Conservation (phyloP, 345 rosid species). For the Conringia planisiliqua region DNA sequence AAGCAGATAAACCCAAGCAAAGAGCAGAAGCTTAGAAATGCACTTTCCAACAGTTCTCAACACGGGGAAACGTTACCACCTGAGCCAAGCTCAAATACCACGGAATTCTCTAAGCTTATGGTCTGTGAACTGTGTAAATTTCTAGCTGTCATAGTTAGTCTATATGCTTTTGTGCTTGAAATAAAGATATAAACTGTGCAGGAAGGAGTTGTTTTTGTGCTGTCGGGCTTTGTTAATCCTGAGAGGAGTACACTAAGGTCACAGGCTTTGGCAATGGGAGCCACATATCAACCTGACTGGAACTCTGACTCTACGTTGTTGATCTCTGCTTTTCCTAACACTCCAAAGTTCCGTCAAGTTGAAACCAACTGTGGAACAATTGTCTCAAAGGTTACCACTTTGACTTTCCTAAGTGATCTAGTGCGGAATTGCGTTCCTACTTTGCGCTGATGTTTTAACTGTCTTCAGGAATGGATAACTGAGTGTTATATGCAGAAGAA, state of each 20-base stretch:
- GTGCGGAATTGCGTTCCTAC: not conserved
- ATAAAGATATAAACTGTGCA: conserved; percentile 30
- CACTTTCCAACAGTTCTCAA: no score
- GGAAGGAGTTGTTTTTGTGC: conserved; percentile 85
- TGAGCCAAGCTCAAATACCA: conserved; percentile 24
- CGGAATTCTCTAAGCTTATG: conserved; percentile 53
- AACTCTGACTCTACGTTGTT: conserved; percentile 69
- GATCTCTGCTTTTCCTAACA: conserved; percentile 81
- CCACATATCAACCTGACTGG: conserved; percentile 79
- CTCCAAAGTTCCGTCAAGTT: conserved; percentile 92
- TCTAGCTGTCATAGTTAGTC: not conserved
- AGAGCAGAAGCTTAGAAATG: not conserved
- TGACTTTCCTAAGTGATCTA: not conserved
- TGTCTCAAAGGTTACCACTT: conserved; percentile 61
- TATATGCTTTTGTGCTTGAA: conserved; percentile 12
- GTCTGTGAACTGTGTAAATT: conserved; percentile 34
- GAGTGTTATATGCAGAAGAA: conserved; percentile 66
- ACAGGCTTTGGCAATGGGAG: conserved; percentile 86
- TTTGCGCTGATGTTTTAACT: not conserved
- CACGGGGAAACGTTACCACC: not conserved
- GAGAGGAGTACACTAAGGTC: conserved; percentile 76
- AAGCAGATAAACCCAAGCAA: not conserved
- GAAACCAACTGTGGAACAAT: conserved; percentile 68
- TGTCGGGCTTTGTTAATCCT: conserved; percentile 90
- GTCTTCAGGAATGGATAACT: conserved; percentile 71